phyloP scores from a whole-genome alignment of 768 basidiomycete genomes.

The Rhodotorula graminis region DNA sequence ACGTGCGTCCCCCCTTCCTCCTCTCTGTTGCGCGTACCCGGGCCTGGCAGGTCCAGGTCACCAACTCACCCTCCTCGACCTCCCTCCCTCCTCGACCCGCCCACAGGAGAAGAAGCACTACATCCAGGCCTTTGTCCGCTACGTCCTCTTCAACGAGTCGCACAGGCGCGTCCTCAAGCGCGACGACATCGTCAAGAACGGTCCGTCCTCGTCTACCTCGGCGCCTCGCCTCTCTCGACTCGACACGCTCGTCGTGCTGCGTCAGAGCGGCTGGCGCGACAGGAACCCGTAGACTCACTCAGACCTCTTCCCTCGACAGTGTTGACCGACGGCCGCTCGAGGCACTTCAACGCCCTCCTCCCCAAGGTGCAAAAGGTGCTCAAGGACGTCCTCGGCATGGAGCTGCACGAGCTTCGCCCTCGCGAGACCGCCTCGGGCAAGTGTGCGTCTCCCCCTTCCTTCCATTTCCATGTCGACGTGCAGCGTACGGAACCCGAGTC shows the following conservation, averaged over 20 bases:
- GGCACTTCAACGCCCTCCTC: constrained; percentile 65
- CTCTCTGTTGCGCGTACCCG: too few relatives aligned
- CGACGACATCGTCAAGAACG: constrained; percentile 83
- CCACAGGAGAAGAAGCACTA: constrained; percentile 62
- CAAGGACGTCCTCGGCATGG: constrained; percentile 68
- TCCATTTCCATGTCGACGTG: too few relatives aligned
- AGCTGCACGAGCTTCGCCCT: constrained; percentile 70
- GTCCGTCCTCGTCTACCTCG: constrained; percentile 48
- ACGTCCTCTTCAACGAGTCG: constrained; percentile 76
- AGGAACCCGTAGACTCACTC: too few relatives aligned
- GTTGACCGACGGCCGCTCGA: constrained; percentile 51
- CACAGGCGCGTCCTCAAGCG: constrained; percentile 62
- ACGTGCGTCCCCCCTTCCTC: constrained; percentile 1
- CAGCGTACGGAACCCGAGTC: too few relatives aligned
- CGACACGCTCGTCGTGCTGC: too few relatives aligned
- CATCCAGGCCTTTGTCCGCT: constrained; percentile 67
- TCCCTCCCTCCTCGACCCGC: neutral
- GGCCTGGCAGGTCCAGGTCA: too few relatives aligned
- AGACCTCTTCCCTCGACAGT: too few relatives aligned
- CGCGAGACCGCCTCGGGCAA: constrained; percentile 47
- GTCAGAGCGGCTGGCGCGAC: too few relatives aligned
- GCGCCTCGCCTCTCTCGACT: neutral
- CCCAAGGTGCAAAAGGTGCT: constrained; percentile 62
- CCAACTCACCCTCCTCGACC: neutral
- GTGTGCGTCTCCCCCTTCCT: constrained; percentile 2